phyloP scores from a whole-genome alignment of 202 grass and related monocot species.

The Hordeum pubiflorum region DNA sequence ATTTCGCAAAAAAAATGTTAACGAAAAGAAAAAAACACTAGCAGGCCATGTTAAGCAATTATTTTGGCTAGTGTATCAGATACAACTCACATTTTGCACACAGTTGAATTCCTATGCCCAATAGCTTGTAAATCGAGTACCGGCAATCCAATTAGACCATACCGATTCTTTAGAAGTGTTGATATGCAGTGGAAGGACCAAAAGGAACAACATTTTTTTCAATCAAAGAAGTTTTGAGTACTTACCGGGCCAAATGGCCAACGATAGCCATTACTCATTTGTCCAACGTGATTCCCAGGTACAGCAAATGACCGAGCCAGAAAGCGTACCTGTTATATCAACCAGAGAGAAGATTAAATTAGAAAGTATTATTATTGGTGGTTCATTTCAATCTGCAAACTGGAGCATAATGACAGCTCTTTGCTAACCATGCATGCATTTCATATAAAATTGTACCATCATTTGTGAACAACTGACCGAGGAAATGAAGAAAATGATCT shows the following conservation, averaged over 20 bases:
- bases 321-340: constrained; percentile 72
- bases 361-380: background rate
- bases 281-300: constrained; percentile 89
- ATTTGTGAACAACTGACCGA: background rate
- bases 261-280: constrained; percentile 84
- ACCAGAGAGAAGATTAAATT: constrained; percentile 13
- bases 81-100: background rate
- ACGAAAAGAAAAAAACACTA: background rate
- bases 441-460: background rate
- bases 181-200: background rate
- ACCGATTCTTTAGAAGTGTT: background rate
- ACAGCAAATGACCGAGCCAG: constrained; percentile 88
- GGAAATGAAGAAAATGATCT: constrained; percentile 5
- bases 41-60: background rate
- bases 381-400: background rate
- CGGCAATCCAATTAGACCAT: background rate
- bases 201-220: background rate
- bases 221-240: constrained; percentile 18
- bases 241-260: constrained; percentile 97
- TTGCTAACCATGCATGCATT: background rate
- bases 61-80: background rate
- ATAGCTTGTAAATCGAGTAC: background rate
- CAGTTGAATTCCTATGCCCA: background rate
- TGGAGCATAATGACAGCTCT: background rate
- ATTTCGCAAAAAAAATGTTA: too few relatives aligned